phyloP scores from a whole-genome alignment of 1,139 yeast species.

The Blastobotrys illinoisensis region DNA sequence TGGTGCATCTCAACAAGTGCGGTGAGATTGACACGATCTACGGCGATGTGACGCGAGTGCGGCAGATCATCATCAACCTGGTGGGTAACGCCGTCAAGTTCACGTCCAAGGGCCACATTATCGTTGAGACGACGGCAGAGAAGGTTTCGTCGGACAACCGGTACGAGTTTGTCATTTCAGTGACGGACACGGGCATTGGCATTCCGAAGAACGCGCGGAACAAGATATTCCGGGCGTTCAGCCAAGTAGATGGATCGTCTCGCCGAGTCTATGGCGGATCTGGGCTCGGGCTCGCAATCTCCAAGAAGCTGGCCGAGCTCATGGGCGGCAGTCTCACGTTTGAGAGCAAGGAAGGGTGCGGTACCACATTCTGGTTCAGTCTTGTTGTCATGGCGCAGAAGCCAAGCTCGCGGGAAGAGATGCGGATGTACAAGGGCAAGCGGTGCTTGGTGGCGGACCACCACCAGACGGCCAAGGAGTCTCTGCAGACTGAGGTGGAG shows the following conservation, averaged over 20 bases:
- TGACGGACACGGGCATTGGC: slow-evolving; percentile 59
- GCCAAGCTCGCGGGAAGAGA: slow-evolving; percentile 24
- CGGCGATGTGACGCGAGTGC: slow-evolving; percentile 49
- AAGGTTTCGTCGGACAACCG: slow-evolving; percentile 35
- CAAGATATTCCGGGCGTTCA: slow-evolving; percentile 54
- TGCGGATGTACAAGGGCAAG: slow-evolving; percentile 27
- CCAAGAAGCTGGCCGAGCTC: slow-evolving; percentile 50
- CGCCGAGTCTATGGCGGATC: slow-evolving; percentile 55
- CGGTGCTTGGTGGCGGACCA: slow-evolving; percentile 38
- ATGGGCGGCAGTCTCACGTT: slow-evolving; percentile 55
- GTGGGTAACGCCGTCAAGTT: slow-evolving; percentile 57
- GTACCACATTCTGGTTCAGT: slow-evolving; percentile 47
- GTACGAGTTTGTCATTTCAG: slow-evolving; percentile 41
- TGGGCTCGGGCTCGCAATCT: slow-evolving; percentile 55
- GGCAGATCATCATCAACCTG: slow-evolving; percentile 51
- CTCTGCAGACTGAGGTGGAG: slow-evolving; percentile 34
- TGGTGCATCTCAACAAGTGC: slow-evolving; percentile 44
- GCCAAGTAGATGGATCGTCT: slow-evolving; percentile 58
- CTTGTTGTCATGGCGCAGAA: slow-evolving; percentile 30
- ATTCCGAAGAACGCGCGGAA: slow-evolving; percentile 45
- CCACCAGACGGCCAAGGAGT: slow-evolving; percentile 33
- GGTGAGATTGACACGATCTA: slow-evolving; percentile 40
- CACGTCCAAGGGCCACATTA: slow-evolving; percentile 45
- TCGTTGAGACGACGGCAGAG: slow-evolving; percentile 39
- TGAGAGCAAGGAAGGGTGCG: slow-evolving; percentile 47